Evolutionary conservation across 1,284 basidiomycete species (phyloP), one percentile per base, ranked within the genome.

Genomic region (Heterobasidion occidentale): DNA sequence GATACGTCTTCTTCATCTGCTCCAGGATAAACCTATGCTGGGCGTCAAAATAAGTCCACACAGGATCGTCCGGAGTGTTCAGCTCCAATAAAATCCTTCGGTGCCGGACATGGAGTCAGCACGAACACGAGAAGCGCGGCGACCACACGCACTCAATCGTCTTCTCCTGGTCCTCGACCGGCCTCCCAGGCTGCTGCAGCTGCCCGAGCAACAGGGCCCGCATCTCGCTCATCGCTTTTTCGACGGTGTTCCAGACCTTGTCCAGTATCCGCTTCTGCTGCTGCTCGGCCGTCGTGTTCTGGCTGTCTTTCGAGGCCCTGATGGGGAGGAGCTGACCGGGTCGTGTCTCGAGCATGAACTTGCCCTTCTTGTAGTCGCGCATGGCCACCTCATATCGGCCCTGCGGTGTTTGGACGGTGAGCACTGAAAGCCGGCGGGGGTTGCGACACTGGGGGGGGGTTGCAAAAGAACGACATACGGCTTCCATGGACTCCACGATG

Each of bases 291-390:
- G 74, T 72, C 4, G 74, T 76, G n/a, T 72, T 73, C 56, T 75
- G 75, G 17, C 76, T 77, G 59, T 83, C 84, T 63, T 79, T 83
- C 12, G 75, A 67, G 50, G 75, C 74, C 34, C 80, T 83, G 34
- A 80, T 77, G 9, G 84, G 87, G 6, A 92, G 76, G 2, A 95
- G 77, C 65, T 94, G 93, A 0, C 88, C 90, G 0, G 94, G 90
- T 15, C 92, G 83, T 14, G 88, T 88, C 63, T 95, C 90, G 51
- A 96, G 80, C 38, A 99, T 78, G 70, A 92, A 89, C 61, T 94
- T 92, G 38, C 96, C 97, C 71, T 98, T 98, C 73, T 97, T 97
- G 77, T 99, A 99, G 64, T 98, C 95, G 42, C 94, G 84, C 64
- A 99, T 77, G 0, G 94, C 95, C 45, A 88, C 84, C 61, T 99